phyloP scores from a whole-genome alignment of 768 basidiomycete genomes.

The Boletus insuetus region DNA sequence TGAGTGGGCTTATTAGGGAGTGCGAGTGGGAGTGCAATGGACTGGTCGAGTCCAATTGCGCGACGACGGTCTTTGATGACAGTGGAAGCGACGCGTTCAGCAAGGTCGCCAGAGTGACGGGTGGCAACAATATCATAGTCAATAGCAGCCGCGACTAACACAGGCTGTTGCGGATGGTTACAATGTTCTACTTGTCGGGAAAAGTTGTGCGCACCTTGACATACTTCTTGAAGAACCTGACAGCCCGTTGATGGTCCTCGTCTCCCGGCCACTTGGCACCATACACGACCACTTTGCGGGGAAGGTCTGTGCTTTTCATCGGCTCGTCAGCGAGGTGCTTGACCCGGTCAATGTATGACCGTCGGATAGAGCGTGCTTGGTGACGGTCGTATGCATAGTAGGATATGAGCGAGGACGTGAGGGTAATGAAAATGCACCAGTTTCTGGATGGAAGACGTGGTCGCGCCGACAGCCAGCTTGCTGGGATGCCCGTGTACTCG shows the following conservation, averaged over 20 bases:
- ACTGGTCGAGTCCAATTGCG: conserved; percentile 59
- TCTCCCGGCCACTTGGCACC: conserved; percentile 93
- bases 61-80: conserved; percentile 68
- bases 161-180: conserved; percentile 55
- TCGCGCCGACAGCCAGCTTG: conserved; percentile 79
- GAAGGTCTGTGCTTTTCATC: conserved; percentile 58
- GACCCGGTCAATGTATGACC: conserved; percentile 79
- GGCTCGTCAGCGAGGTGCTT: conserved; percentile 70
- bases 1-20: conserved; percentile 54
- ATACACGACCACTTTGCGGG: conserved; percentile 82
- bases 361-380: conserved; percentile 73
- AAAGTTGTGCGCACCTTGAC: conserved; percentile 71
- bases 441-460: conserved; percentile 89
- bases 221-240: conserved; percentile 93
- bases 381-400: conserved; percentile 84
- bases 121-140: conserved; percentile 86
- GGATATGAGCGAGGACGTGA: conserved; percentile 68
- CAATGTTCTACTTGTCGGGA: not conserved
- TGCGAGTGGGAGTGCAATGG: conserved; percentile 39
- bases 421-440: conserved; percentile 87
- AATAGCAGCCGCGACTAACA: conserved; percentile 89
- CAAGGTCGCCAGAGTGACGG: conserved; percentile 82
- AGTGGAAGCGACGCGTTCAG: conserved; percentile 70
- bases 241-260: conserved; percentile 80
- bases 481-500: conserved; percentile 63